Evolutionary conservation across 129 eudicot genomes (phyloP), one percentile per base, ranked within the genome.

Genomic region (Lonicera japonica): DNA sequence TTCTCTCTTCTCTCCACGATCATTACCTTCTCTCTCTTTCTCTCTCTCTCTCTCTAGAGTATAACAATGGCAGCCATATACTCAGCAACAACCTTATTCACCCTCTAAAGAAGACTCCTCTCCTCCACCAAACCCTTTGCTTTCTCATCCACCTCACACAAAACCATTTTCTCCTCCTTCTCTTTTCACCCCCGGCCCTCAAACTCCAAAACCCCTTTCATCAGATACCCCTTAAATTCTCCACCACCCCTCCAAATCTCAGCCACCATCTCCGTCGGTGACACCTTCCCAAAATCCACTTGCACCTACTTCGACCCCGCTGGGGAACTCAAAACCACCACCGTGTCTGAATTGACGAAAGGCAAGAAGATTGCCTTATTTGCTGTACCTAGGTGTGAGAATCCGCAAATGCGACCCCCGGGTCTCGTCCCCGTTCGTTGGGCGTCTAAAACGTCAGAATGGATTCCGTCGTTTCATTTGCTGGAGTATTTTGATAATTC

Each of bases 231-330:
- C 77, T 53, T 56, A n/a, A 20, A 45, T 79, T 61, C 71, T 77
- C 82, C 72, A 70, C 80, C 68, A 14, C 67, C 55, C 71, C 22
- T 67, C 38, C 53, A 38, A 54, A 67, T 67, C 69, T 45, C 82
- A 71, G 82, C 86, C 75, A 46, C 75, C 68, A 70, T 80, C 38
- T 71, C 86, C 63, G 79, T 63, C 66, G 86, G 82, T 18, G 70
- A 70, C 62, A 80, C 58, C 61, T 75, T 80, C 54, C 82, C 82
- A 13, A 75, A 75, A 48, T 25, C 82, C 58, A 72, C 82, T 23
- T 63, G 75, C 70, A 75, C 86, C 76, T 80, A 80, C 73, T 63
- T 80, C 62, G 75, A 67, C 66, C 15, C 75, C 34, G 40, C 75
- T 76, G 66, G 61, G 63, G 76, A 80, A 16, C 69, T 80, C 76